Conservation (phyloP, 139 green algal species). For the Chlamydomonas asymmetrica region DNA sequence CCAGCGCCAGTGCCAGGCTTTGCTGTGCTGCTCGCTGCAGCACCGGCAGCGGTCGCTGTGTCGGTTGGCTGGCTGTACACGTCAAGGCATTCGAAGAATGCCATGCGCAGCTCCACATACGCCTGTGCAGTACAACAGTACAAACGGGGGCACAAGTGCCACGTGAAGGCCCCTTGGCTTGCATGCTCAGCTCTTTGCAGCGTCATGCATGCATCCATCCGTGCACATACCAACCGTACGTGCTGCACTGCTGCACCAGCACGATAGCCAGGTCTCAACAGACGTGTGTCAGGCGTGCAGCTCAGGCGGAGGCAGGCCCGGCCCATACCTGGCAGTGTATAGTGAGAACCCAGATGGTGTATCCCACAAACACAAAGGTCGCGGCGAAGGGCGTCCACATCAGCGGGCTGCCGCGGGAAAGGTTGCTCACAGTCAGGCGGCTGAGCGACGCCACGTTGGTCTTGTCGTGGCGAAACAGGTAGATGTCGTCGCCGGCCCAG, state of each 20-base stretch:
- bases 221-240: neutral
- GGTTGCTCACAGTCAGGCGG: slow-evolving; percentile 23
- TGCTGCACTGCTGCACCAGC: neutral
- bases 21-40: neutral
- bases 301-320: neutral
- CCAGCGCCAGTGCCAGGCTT: neutral
- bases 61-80: slow-evolving; percentile 1
- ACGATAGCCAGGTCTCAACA: neutral
- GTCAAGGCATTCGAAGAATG: slow-evolving; percentile 24
- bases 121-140: neutral
- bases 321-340: slow-evolving; percentile 22
- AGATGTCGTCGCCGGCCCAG: slow-evolving; percentile 14
- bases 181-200: neutral
- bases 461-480: slow-evolving; percentile 9
- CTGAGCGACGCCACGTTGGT: slow-evolving; percentile 22
- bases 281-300: neutral
- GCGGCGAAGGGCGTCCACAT: slow-evolving; percentile 12
- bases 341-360: slow-evolving; percentile 24
- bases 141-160: neutral
- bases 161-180: neutral
- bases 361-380: neutral
- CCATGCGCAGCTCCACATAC: slow-evolving; percentile 27
- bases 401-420: slow-evolving; percentile 15
- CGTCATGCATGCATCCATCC: neutral
- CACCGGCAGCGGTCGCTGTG: neutral